phyloP scores from a whole-genome alignment of 2,329 filamentous ascomycete species.

The Ramichloridium luteum region DNA sequence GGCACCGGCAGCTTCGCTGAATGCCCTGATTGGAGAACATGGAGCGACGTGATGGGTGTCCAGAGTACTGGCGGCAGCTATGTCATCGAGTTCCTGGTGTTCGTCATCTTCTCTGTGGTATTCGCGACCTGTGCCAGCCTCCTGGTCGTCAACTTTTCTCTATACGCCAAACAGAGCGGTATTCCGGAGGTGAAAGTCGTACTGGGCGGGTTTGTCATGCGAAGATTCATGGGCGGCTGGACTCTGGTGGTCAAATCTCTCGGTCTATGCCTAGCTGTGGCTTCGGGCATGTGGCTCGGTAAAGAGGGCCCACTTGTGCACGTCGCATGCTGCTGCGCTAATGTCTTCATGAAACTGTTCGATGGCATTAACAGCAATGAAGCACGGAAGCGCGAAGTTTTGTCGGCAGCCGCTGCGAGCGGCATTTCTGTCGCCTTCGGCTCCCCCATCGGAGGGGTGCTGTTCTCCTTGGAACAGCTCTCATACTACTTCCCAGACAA shows the following conservation, averaged over 20 bases:
- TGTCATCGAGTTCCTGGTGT: conserved; percentile 79
- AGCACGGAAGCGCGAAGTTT: conserved; percentile 82
- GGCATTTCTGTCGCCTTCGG: conserved; percentile 92
- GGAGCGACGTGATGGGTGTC: conserved; percentile 64
- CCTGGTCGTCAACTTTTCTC: conserved; percentile 70
- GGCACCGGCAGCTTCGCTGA: conserved; percentile 70
- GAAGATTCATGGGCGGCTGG: conserved; percentile 75
- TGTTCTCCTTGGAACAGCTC: conserved; percentile 94
- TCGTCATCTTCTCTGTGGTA: conserved; percentile 70
- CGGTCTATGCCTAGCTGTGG: conserved; percentile 78
- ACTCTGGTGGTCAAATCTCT: conserved; percentile 82
- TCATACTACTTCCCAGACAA: conserved; percentile 98
- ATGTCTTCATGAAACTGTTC: conserved; percentile 85
- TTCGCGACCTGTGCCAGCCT: conserved; percentile 69
- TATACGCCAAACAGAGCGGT: conserved; percentile 85
- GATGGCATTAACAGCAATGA: conserved; percentile 73
- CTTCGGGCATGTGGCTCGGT: conserved; percentile 89
- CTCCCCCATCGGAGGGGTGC: conserved; percentile 81
- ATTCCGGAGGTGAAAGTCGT: conserved; percentile 98
- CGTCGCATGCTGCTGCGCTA: conserved; percentile 92
- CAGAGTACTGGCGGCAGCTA: conserved; percentile 57
- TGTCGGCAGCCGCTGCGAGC: conserved; percentile 83
- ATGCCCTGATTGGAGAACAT: conserved; percentile 77
- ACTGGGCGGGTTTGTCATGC: conserved; percentile 84
- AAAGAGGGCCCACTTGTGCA: conserved; percentile 95